Conservation (phyloP, 1,284 basidiomycete species). For the Exobasidium cylindrosporum region DNA sequence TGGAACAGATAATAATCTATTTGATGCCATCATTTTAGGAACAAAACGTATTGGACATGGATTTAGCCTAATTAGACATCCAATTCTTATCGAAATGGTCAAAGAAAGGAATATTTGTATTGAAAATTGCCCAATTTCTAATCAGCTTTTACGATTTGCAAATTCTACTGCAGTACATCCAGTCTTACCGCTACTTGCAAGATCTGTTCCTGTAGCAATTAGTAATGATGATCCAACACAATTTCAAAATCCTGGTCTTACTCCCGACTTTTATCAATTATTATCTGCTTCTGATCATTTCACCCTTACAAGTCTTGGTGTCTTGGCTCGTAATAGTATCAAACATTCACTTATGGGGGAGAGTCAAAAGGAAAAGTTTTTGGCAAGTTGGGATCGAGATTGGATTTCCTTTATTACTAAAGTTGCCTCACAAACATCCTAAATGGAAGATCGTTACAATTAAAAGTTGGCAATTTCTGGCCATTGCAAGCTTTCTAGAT, state of each 20-base stretch:
- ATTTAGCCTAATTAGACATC: conserved; percentile 71
- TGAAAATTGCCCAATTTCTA: conserved; percentile 60
- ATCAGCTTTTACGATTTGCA: conserved; percentile 36
- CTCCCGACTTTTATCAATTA: conserved; percentile 41
- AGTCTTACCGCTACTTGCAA: conserved; percentile 62
- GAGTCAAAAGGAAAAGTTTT: conserved; percentile 16
- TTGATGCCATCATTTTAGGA: conserved; percentile 72
- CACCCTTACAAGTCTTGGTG: conserved; percentile 23
- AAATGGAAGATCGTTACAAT: background rate
- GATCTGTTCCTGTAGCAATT: conserved; percentile 68
- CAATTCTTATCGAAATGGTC: conserved; percentile 67
- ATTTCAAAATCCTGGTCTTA: conserved; percentile 70
- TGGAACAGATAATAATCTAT: conserved; percentile 68
- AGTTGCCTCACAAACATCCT: background rate
- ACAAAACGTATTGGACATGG: conserved; percentile 77
- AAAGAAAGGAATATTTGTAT: conserved; percentile 64
- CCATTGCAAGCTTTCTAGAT: too few relatives aligned
- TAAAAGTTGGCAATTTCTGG: too few relatives aligned
- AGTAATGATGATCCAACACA: conserved; percentile 71
- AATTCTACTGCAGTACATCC: conserved; percentile 26
- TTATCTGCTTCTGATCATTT: conserved; percentile 21
- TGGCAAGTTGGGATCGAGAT: conserved; percentile 27
- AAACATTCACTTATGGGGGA: conserved; percentile 23
- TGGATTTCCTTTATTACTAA: conserved; percentile 25
- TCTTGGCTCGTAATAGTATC: conserved; percentile 27